Percentiles rank a stretch among this genome's conserved stretches.
These are phyloP conservation scores for Coemansia sp. DNA, from an alignment of 192 early-diverging fungal species.

Conservation along the genomic window DNA sequence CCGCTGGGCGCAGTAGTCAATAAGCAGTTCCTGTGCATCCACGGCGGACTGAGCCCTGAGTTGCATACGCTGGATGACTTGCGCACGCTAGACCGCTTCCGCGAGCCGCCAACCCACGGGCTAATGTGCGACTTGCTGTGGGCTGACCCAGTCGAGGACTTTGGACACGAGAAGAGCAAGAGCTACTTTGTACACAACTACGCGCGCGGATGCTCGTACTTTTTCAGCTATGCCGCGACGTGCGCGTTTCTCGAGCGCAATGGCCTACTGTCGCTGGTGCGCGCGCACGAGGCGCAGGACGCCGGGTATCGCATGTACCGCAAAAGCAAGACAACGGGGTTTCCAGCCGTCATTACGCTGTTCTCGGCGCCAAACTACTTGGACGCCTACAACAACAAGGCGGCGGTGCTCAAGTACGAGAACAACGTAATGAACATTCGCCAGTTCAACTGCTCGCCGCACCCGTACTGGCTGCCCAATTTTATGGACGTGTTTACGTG, in stretches of 20 bases:
- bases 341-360: conserved; percentile 97
- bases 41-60: conserved; percentile 94
- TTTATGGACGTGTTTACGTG: conserved; percentile 99
- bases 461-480: conserved; percentile 98
- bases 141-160: conserved; percentile 95
- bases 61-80: conserved; percentile 90
- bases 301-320: conserved; percentile 97
- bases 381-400: conserved; percentile 99
- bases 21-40: conserved; percentile 95
- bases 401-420: conserved; percentile 97
- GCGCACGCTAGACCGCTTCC: conserved; percentile 83
- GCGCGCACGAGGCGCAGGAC: conserved; percentile 98
- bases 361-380: conserved; percentile 99
- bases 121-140: conserved; percentile 94
- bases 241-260: conserved; percentile 95
- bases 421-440: conserved; percentile 99
- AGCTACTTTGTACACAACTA: conserved; percentile 92
- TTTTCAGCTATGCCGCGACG: conserved; percentile 91
- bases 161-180: conserved; percentile 92
- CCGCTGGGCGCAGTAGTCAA: conserved; percentile 95
- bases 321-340: conserved; percentile 90
- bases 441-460: conserved; percentile 92
- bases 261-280: conserved; percentile 91
- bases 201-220: conserved; percentile 95
- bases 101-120: conserved; percentile 92